Conservation (phyloP, 352 stramenopile genomes). For the Pythium sp. region DNA sequence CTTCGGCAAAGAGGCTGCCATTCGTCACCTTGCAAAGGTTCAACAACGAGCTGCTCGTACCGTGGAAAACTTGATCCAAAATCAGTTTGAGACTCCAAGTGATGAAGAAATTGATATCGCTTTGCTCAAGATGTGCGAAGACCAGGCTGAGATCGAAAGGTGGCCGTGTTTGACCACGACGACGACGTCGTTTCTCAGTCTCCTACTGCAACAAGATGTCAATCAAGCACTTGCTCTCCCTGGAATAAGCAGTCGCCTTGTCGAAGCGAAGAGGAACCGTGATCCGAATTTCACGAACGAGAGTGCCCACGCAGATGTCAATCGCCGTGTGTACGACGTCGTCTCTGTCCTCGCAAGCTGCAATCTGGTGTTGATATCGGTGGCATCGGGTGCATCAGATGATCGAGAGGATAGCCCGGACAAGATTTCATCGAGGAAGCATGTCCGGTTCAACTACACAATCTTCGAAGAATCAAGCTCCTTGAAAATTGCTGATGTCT, state of each 20-base stretch:
- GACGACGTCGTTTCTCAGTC: slow-evolving; percentile 48
- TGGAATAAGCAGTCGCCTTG: slow-evolving; percentile 39
- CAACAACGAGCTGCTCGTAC: slow-evolving; percentile 24
- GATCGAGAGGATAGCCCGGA: slow-evolving; percentile 21
- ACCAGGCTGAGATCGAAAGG: slow-evolving; percentile 34
- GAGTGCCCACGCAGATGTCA: slow-evolving; percentile 34
- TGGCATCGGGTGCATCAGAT: slow-evolving; percentile 12
- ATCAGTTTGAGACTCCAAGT: background rate
- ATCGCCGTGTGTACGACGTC: slow-evolving; percentile 67
- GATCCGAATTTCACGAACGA: slow-evolving; percentile 15
- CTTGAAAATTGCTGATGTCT: slow-evolving; percentile 24
- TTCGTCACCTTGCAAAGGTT: slow-evolving; percentile 37
- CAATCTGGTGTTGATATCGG: slow-evolving; percentile 39
- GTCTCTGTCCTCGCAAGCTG: slow-evolving; percentile 57
- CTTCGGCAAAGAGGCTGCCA: slow-evolving; percentile 39
- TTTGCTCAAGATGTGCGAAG: slow-evolving; percentile 45
- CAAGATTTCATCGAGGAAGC: slow-evolving; percentile 36
- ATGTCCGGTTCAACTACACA: slow-evolving; percentile 51
- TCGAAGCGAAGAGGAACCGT: slow-evolving; percentile 40
- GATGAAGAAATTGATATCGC: slow-evolving; percentile 40
- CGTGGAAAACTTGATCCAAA: slow-evolving; percentile 17
- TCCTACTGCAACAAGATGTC: slow-evolving; percentile 48
- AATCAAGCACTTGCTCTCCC: slow-evolving; percentile 26
- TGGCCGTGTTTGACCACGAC: slow-evolving; percentile 62
- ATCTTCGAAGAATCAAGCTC: slow-evolving; percentile 36